phyloP scores from a whole-genome alignment of 495 filamentous ascomycete genomes.

The Lasiosphaeria miniovina region DNA sequence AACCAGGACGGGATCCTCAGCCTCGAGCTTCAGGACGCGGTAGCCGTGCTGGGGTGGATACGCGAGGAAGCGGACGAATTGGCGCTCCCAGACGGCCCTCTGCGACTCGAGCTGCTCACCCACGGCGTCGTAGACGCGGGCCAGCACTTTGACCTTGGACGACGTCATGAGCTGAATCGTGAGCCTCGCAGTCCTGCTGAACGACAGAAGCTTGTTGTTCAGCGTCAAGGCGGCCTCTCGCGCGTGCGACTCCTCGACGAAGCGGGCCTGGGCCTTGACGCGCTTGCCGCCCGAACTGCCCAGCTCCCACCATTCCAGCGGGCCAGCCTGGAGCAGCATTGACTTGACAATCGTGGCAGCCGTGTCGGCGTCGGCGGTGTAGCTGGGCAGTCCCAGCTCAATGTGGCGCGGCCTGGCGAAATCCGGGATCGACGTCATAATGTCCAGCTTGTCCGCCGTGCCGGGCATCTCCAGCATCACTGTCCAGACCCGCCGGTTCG shows the following conservation, averaged over 20 bases:
- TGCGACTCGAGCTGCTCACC: slow-evolving; percentile 32
- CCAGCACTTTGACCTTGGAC: slow-evolving; percentile 34
- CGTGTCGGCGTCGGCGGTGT: slow-evolving; percentile 12
- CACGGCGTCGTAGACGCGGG: slow-evolving; percentile 36
- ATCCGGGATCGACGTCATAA: slow-evolving; percentile 18
- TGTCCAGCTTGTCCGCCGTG: slow-evolving; percentile 13
- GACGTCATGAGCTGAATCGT: slow-evolving; percentile 31
- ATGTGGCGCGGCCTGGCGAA: slow-evolving; percentile 12
- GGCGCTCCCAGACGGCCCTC: slow-evolving; percentile 21
- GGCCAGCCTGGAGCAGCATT: slow-evolving; percentile 26
- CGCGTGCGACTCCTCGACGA: slow-evolving; percentile 29
- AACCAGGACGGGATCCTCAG: slow-evolving; percentile 34
- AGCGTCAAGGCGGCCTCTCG: slow-evolving; percentile 27
- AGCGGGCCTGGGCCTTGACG: slow-evolving; percentile 34
- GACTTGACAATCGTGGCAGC: slow-evolving; percentile 20
- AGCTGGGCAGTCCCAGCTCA: slow-evolving; percentile 24
- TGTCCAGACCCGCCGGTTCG: neutral
- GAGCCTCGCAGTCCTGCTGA: slow-evolving; percentile 26
- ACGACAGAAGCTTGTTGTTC: slow-evolving; percentile 19
- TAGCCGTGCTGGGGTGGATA: slow-evolving; percentile 26
- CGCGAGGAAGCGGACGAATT: slow-evolving; percentile 27
- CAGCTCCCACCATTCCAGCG: slow-evolving; percentile 34
- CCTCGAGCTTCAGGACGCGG: slow-evolving; percentile 40
- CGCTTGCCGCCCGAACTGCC: slow-evolving; percentile 19
- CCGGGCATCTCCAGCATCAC: slow-evolving; percentile 19